Evolutionary conservation across 305 asterid species (phyloP).

Genomic region (Andrographis paniculata): DNA sequence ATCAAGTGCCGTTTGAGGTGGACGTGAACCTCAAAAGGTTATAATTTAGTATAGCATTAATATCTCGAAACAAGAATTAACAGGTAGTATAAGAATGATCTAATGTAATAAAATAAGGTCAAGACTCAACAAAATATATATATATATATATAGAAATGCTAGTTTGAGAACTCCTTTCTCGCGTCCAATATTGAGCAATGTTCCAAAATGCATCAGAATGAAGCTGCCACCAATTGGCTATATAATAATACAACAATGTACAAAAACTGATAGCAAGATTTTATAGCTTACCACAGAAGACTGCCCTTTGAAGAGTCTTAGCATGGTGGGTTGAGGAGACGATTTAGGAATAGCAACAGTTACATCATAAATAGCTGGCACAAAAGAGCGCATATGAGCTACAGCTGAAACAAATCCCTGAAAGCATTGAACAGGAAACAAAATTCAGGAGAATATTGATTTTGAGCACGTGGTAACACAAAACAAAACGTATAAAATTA

Average conservation of each 20-base stretch:
- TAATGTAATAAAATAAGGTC: background rate
- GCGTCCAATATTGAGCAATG: no score
- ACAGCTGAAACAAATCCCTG: conserved; percentile 97
- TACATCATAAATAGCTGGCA: conserved; percentile 85
- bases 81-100: background rate
- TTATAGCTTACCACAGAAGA: conserved; percentile 68
- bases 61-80: background rate
- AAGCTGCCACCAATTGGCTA: no score
- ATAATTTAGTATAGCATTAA: background rate
- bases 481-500: no score
- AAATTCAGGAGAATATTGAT: background rate
- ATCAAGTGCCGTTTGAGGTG: conserved; percentile 77
- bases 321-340: conserved; percentile 84
- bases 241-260: background rate
- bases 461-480: no score
- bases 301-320: conserved; percentile 80
- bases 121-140: no score
- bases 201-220: no score
- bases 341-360: conserved; percentile 81
- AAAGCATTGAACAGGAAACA: conserved; percentile 14
- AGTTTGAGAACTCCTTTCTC: background rate
- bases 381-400: conserved; percentile 80
- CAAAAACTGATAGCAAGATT: background rate
- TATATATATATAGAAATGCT: no score
- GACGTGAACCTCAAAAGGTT: conserved; percentile 58